These are phyloP conservation scores for Teunomyces gatunensis DNA, from an alignment of 805 yeast genomes.

Conservation along the genomic window DNA sequence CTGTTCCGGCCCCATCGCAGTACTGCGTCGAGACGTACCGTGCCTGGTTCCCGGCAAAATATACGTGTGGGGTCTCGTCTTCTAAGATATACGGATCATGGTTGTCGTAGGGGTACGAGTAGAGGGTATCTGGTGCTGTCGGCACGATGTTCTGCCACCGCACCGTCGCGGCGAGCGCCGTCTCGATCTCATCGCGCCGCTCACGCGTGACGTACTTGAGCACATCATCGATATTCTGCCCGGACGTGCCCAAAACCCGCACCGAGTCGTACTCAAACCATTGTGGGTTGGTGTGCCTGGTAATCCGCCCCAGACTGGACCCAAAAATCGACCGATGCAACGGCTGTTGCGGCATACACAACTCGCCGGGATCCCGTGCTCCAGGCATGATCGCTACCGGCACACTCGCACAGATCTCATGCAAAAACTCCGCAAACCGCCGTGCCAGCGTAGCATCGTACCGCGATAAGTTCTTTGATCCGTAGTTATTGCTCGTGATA, in stretches of 20 bases:
- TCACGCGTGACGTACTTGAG: constrained; percentile 44
- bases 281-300: constrained; percentile 57
- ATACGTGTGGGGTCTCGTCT: constrained; percentile 78
- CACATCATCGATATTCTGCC: constrained; percentile 82
- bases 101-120: constrained; percentile 79
- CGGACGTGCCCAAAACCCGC: constrained; percentile 70
- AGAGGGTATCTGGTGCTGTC: constrained; percentile 93
- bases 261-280: constrained; percentile 53
- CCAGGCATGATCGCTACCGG: constrained; percentile 87
- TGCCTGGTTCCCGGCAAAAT: constrained; percentile 82
- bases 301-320: constrained; percentile 21
- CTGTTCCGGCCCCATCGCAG: constrained; percentile 25
- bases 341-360: constrained; percentile 85
- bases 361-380: constrained; percentile 76
- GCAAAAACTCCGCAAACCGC: constrained; percentile 59
- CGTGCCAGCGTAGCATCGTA: constrained; percentile 47
- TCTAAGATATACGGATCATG: constrained; percentile 76
- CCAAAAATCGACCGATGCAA: constrained; percentile 73
- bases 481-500: constrained; percentile 44
- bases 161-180: constrained; percentile 42
- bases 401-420: constrained; percentile 53
- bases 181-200: constrained; percentile 48
- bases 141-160: constrained; percentile 88
- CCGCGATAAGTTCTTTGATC: constrained; percentile 52
- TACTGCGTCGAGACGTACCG: constrained; percentile 45